Conservation (phyloP, 129 eudicot species). For the Chrysanthemum lavandulifolium region DNA sequence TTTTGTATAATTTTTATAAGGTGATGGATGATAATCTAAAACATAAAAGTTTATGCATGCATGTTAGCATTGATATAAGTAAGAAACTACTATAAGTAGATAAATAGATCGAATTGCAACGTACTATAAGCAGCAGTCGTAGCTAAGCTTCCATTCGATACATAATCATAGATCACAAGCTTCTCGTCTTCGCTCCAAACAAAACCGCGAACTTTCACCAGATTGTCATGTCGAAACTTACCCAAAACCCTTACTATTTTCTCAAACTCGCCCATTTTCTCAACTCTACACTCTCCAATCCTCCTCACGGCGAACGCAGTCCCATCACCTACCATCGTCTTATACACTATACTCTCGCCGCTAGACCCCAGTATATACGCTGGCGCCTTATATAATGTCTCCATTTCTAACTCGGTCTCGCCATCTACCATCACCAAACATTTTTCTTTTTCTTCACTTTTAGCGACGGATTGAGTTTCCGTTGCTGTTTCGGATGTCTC, state of each 20-base stretch:
- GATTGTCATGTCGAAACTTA: constrained; percentile 63
- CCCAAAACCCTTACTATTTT: constrained; percentile 52
- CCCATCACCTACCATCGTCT: constrained; percentile 65
- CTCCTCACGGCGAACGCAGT: constrained; percentile 74
- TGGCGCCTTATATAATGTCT: constrained; percentile 73
- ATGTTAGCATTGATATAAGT: background rate
- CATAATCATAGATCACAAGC: constrained; percentile 69
- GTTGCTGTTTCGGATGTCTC: constrained; percentile 49
- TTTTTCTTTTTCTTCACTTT: background rate
- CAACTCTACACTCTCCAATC: constrained; percentile 58
- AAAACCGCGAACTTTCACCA: constrained; percentile 74
- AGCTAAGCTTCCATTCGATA: constrained; percentile 85
- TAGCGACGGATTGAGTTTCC: constrained; percentile 32
- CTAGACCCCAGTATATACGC: constrained; percentile 84
- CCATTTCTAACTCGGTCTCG: constrained; percentile 74
- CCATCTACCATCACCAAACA: constrained; percentile 81
- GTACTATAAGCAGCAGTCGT: constrained; percentile 60
- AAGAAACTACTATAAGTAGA: background rate
- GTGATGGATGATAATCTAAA: no score
- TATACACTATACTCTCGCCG: constrained; percentile 72
- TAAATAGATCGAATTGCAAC: constrained; percentile 19
- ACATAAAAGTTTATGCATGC: background rate
- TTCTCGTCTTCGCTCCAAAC: constrained; percentile 88
- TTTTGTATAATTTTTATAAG: no score
- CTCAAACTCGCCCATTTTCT: constrained; percentile 66